phyloP scores from a whole-genome alignment of 1,284 basidiomycete genomes.

The Coriolopsis trogii region DNA sequence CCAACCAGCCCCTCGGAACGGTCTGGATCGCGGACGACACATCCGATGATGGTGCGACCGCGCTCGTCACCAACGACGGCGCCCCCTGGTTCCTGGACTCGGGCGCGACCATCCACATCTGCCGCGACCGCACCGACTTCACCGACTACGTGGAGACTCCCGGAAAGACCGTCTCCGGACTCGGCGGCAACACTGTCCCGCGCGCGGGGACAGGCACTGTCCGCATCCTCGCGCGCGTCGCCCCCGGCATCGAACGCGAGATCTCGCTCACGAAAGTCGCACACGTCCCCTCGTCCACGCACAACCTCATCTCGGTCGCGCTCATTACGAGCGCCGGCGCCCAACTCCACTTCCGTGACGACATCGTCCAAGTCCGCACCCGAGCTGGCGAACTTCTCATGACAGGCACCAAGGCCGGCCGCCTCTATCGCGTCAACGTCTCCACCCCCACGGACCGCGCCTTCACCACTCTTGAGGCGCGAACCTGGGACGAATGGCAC shows the following conservation, averaged over 20 bases:
- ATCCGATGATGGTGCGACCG: not conserved
- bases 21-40: constrained; percentile 3
- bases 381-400: not conserved
- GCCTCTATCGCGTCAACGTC: constrained; percentile 14
- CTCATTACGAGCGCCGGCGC: constrained; percentile 15
- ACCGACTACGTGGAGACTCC: constrained; percentile 14
- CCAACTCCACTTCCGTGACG: constrained; percentile 10
- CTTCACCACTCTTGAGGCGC: not conserved
- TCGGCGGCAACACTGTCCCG: constrained; percentile 13
- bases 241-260: not conserved
- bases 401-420: constrained; percentile 1
- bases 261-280: constrained; percentile 33
- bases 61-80: constrained; percentile 6
- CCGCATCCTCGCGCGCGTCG: constrained; percentile 13
- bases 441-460: not conserved
- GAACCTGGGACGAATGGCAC: constrained; percentile 39
- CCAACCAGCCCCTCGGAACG: not conserved
- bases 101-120: constrained; percentile 16
- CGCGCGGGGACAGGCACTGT: constrained; percentile 23
- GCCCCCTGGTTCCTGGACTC: constrained; percentile 23
- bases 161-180: constrained; percentile 19
- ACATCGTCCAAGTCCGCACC: constrained; percentile 1
- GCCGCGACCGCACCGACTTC: constrained; percentile 17
- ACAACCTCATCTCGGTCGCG: constrained; percentile 39
- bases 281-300: constrained; percentile 35